These are phyloP conservation scores for Hymenoscyphus occultus DNA, from an alignment of 2,329 filamentous ascomycete species.

Conservation along the genomic window DNA sequence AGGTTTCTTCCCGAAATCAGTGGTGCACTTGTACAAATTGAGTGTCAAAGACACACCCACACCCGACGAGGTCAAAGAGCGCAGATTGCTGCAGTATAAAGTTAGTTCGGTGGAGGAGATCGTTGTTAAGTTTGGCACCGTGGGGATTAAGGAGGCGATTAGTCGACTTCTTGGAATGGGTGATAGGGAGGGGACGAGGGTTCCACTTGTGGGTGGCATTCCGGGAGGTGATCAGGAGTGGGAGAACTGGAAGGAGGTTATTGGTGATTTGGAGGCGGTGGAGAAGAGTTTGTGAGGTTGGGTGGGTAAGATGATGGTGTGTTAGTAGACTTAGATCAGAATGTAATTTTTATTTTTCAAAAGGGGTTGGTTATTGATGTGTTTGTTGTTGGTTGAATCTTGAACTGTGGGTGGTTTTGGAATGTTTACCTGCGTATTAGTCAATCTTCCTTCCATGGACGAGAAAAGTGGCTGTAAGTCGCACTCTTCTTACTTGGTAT, in stretches of 20 bases:
- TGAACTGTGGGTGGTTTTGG: too few relatives aligned
- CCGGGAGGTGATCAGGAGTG: slow-evolving; percentile 51
- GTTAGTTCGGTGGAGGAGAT: slow-evolving; percentile 61
- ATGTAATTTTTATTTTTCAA: not conserved
- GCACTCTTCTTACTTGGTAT: too few relatives aligned
- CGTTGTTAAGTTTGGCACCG: slow-evolving; percentile 56
- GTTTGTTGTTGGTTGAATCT: too few relatives aligned
- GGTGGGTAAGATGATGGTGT: not conserved
- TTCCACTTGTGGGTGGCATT: slow-evolving; percentile 57
- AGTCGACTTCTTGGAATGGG: slow-evolving; percentile 58
- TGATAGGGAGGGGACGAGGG: slow-evolving; percentile 54
- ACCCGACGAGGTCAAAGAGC: slow-evolving; percentile 46
- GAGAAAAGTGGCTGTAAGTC: too few relatives aligned
- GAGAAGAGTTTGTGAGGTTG: slow-evolving; percentile 30
- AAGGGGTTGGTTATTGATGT: too few relatives aligned
- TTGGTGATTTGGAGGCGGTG: slow-evolving; percentile 33
- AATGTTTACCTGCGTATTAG: too few relatives aligned
- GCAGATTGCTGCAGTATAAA: slow-evolving; percentile 56
- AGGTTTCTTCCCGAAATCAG: slow-evolving; percentile 60
- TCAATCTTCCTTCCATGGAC: too few relatives aligned
- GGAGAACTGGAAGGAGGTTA: slow-evolving; percentile 42
- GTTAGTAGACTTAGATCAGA: not conserved
- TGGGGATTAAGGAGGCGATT: slow-evolving; percentile 64
- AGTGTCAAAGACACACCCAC: slow-evolving; percentile 38
- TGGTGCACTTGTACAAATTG: slow-evolving; percentile 56